A percentile compares a stretch with the other conserved stretches of the same genome.
Conservation (phyloP, 306 rosid species). For the Prunus kanzakura region DNA sequence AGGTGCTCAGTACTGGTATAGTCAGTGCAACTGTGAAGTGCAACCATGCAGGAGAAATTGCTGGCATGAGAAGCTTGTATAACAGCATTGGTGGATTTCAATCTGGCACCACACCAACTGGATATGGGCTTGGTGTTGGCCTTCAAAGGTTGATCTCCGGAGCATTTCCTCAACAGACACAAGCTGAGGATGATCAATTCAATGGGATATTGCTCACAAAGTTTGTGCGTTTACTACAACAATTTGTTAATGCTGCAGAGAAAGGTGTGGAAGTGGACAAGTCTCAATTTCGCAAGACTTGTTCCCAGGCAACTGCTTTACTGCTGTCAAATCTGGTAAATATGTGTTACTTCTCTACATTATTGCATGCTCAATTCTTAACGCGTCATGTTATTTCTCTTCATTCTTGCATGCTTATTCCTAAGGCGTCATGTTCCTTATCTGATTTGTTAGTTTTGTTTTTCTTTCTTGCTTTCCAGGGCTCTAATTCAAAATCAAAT, state of each 20-base stretch:
- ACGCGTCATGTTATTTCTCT: neutral
- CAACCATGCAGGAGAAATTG: conserved; percentile 97
- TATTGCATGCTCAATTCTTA: conserved; percentile 1
- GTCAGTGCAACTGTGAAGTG: conserved; percentile 89
- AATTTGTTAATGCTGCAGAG: conserved; percentile 84
- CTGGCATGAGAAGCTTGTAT: conserved; percentile 97
- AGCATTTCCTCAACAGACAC: conserved; percentile 76
- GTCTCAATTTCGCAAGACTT: conserved; percentile 84
- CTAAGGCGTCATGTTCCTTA: neutral
- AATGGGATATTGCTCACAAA: conserved; percentile 80
- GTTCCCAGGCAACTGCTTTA: conserved; percentile 97
- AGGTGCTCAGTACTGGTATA: conserved; percentile 90
- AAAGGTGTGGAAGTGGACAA: conserved; percentile 87
- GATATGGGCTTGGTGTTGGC: conserved; percentile 80
- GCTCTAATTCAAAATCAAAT: conserved; percentile 76
- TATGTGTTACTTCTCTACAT: conserved; percentile 13
- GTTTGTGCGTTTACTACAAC: conserved; percentile 88
- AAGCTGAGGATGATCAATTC: conserved; percentile 76
- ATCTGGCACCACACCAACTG: conserved; percentile 49
- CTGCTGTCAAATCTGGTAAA: conserved; percentile 91
- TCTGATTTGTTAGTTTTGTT: conserved; percentile 26
- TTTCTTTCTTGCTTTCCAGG: conserved; percentile 50
- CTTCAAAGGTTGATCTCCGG: conserved; percentile 95
- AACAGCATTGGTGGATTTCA: conserved; percentile 98
- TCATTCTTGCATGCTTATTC: conserved; percentile 1